A percentile compares a stretch with the other conserved stretches of the same genome.
phyloP scores from a whole-genome alignment of 1,139 yeast genomes.

The Candida anutae region DNA sequence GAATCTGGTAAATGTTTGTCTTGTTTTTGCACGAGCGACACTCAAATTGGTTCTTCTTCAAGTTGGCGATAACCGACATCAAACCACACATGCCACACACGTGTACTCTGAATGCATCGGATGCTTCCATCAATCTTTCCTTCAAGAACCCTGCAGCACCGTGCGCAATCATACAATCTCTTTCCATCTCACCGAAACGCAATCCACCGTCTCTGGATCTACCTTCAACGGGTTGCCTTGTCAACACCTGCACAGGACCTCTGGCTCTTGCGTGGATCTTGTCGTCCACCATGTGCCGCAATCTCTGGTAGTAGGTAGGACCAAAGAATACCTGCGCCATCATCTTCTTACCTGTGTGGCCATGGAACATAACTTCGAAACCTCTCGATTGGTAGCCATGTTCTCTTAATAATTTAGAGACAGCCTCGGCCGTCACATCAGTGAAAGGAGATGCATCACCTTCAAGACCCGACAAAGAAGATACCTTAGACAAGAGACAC shows the following conservation, averaged over 20 bases:
- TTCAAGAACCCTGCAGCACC: conserved; percentile 98
- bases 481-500: conserved; percentile 91
- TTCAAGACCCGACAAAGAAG: conserved; percentile 89
- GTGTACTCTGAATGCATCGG: conserved; percentile 97
- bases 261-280: conserved; percentile 99
- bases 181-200: conserved; percentile 99
- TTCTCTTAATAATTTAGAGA: conserved; percentile 82
- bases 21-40: conserved; percentile 98
- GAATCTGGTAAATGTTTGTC: conserved; percentile 95
- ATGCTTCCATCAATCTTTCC: conserved; percentile 97
- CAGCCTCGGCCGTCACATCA: conserved; percentile 95
- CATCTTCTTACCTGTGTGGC: conserved; percentile 95
- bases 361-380: conserved; percentile 96
- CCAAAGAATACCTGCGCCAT: conserved; percentile 99
- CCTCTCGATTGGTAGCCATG: conserved; percentile 98
- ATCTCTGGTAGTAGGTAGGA: conserved; percentile 96
- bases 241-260: conserved; percentile 96
- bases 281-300: conserved; percentile 99
- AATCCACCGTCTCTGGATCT: conserved; percentile 99
- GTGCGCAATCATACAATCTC: conserved; percentile 99
- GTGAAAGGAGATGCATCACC: conserved; percentile 99
- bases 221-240: conserved; percentile 99
- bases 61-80: conserved; percentile 94
- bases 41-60: conserved; percentile 94
- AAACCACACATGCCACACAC: conserved; percentile 97